phyloP scores from a whole-genome alignment of 768 basidiomycete species.

The Lentinula guzmanii region DNA sequence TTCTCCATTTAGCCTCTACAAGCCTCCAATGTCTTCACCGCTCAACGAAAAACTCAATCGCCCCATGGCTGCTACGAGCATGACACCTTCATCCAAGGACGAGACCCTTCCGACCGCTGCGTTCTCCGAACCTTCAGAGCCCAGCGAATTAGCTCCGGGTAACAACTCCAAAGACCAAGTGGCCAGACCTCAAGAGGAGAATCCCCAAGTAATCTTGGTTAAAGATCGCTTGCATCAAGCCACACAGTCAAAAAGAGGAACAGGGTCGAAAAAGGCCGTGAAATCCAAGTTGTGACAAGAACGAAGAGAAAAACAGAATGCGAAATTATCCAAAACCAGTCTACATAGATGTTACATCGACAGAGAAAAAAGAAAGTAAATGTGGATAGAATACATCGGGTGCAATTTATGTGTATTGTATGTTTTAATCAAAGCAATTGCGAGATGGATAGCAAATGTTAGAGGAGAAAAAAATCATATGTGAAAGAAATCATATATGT shows the following conservation, averaged over 20 bases:
- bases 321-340: not conserved
- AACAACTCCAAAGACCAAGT: not conserved
- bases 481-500: not conserved
- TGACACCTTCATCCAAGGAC: not conserved
- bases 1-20: too few species aligned
- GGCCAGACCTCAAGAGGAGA: not conserved
- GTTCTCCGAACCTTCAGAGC: not conserved
- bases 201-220: not conserved
- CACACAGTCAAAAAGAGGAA: not conserved
- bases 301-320: too few species aligned
- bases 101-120: not conserved
- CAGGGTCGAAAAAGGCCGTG: not conserved
- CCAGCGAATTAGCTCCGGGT: not conserved
- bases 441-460: not conserved
- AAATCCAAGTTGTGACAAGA: not conserved
- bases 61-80: not conserved
- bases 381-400: not conserved
- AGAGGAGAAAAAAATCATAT: not conserved
- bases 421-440: not conserved
- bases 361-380: not conserved
- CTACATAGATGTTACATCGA: not conserved
- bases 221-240: not conserved
- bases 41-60: not conserved
- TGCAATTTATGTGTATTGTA: not conserved
- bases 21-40: not conserved